Evolutionary conservation across 106 monocot genomes (phyloP), one percentile per base, ranked within the genome.

Genomic region (Xerophyta viscosa): DNA sequence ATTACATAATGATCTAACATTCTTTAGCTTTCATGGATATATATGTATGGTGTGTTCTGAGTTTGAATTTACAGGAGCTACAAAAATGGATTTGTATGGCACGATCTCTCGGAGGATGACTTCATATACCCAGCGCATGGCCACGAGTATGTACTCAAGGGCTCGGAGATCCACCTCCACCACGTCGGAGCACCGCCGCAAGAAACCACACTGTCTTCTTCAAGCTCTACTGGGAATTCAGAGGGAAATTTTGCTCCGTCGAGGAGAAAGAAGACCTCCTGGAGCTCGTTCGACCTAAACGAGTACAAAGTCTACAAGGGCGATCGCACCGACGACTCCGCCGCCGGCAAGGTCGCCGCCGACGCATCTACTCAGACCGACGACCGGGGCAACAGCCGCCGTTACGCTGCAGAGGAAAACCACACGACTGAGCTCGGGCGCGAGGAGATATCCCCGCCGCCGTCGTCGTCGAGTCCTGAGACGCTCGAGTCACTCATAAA

Each of bases 31-130:
- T n/a, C n/a, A n/a, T n/a, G n/a, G n/a, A n/a, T n/a, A n/a, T n/a
- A n/a, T n/a, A n/a, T n/a, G n/a, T n/a, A n/a, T n/a, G n/a, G n/a
- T n/a, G n/a, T n/a, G n/a, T n/a, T n/a, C n/a, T n/a, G n/a, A n/a
- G n/a, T n/a, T n/a, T n/a, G n/a, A n/a, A 39, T 39, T 33, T 15
- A 39, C 6, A 92, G 86, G 74, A 69, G 80, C 59, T 93, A 93
- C 61, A 93, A 77, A 68, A 87, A 80, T 41, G 90, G 90, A 28
- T 91, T 73, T 44, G 90, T 91, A 48, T 91, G 90, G 90, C 84
- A 91, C 30, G 90, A 91, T 58, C 80, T 91, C 20, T 61, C 77
- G 10, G 84, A 80, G 0, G 84, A 78, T 56, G 90, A 91, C 44
- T 51, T 84, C 67, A 85, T 91, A 61, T 46, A 70, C 33, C 84